Percentiles rank a stretch among this genome's conserved stretches.
These are phyloP conservation scores for Exophiala calicioides DNA, from an alignment of 2,329 filamentous ascomycete genomes.

Conservation along the genomic window DNA sequence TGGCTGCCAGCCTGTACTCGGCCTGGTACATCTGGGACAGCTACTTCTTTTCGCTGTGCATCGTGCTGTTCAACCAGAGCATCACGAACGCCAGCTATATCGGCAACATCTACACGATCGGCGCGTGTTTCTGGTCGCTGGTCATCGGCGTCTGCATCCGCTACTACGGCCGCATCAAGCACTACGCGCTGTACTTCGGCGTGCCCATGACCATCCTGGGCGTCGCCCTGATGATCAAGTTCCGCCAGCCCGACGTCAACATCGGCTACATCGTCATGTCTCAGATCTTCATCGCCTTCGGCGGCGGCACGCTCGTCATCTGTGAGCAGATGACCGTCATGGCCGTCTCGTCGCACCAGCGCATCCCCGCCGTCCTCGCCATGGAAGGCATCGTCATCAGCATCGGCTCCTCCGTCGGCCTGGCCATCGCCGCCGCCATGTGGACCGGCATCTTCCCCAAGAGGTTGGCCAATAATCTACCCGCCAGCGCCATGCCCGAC, in stretches of 20 bases:
- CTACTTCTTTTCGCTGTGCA: conserved; percentile 32
- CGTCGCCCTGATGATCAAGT: conserved; percentile 55
- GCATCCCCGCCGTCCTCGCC: conserved; percentile 49
- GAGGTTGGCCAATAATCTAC: conserved; percentile 21
- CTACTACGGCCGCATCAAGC: conserved; percentile 52
- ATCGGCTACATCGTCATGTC: conserved; percentile 56
- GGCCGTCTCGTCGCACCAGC: conserved; percentile 52
- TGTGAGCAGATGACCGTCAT: conserved; percentile 59
- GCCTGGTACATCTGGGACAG: conserved; percentile 36
- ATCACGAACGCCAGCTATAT: conserved; percentile 38
- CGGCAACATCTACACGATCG: conserved; percentile 53
- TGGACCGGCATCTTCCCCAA: conserved; percentile 38
- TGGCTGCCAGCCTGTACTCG: conserved; percentile 28
- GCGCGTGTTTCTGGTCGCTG: conserved; percentile 54
- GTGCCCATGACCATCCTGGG: conserved; percentile 53
- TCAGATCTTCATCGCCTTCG: conserved; percentile 55
- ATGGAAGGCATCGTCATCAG: conserved; percentile 34
- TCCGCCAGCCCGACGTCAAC: conserved; percentile 49
- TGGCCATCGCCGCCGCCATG: conserved; percentile 36
- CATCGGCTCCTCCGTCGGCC: conserved; percentile 39
- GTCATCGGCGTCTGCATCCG: conserved; percentile 53
- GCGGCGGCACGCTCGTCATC: conserved; percentile 54
- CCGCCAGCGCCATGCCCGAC: conserved; percentile 24
- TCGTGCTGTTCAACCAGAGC: conserved; percentile 25
- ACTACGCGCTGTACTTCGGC: conserved; percentile 50